Conservation (phyloP, 2,329 filamentous ascomycete species). For the Penicillium oxalicum region DNA sequence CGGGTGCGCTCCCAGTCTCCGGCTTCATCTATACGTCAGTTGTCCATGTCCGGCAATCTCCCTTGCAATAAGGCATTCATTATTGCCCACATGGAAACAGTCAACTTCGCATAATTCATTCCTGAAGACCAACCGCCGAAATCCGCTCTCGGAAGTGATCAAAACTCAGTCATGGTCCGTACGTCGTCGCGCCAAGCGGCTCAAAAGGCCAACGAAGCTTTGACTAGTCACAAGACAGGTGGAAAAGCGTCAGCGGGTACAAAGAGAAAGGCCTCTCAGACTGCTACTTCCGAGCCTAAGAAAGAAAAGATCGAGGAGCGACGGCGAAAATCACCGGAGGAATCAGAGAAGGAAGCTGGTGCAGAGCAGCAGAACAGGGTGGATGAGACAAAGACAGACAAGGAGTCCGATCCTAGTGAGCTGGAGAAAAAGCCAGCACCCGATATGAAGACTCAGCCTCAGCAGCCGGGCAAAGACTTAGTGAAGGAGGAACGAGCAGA, state of each 20-base stretch:
- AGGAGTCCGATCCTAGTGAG: no score
- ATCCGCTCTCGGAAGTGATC: neutral
- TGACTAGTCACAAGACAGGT: constrained; percentile 26
- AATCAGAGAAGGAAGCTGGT: neutral
- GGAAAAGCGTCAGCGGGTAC: constrained; percentile 24
- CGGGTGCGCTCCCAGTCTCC: neutral
- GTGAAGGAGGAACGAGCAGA: neutral
- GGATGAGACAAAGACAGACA: neutral
- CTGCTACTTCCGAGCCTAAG: constrained; percentile 29
- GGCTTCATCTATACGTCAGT: neutral
- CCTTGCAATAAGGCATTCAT: neutral
- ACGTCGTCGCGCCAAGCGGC: constrained; percentile 41
- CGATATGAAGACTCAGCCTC: neutral
- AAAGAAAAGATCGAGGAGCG: constrained; percentile 35
- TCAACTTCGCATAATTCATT: neutral
- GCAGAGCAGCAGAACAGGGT: neutral
- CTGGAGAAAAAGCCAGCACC: no score
- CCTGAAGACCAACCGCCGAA: neutral
- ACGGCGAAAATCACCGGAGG: neutral
- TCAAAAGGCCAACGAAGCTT: constrained; percentile 39
- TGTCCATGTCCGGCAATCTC: neutral
- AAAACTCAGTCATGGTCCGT: constrained; percentile 26
- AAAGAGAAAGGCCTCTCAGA: constrained; percentile 36
- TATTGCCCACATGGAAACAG: neutral
- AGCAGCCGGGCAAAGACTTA: neutral